Evolutionary conservation across 441 rosid species (phyloP).

Genomic region (Erodium chrysanthum): DNA sequence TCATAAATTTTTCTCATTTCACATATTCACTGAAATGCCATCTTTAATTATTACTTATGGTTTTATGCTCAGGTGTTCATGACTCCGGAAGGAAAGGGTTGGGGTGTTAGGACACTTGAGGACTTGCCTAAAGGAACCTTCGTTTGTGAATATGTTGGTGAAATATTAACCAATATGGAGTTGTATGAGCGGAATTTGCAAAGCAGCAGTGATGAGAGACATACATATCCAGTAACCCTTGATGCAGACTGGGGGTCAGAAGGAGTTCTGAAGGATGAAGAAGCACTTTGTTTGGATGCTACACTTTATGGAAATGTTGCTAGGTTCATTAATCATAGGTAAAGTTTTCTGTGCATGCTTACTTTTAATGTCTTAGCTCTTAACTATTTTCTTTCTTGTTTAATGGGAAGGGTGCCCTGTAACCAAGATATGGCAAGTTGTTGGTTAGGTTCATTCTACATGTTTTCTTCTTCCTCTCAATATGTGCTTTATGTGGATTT

Average conservation of each 20-base stretch:
- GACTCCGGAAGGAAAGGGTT: constrained; percentile 59
- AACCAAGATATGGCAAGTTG: background rate
- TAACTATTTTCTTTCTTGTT: background rate
- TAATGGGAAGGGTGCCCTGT: background rate
- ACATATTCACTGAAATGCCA: background rate
- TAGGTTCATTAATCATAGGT: constrained; percentile 89
- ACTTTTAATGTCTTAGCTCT: background rate
- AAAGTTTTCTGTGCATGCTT: constrained; percentile 7
- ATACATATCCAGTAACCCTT: constrained; percentile 78
- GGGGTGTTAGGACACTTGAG: constrained; percentile 69
- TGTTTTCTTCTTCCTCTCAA: background rate
- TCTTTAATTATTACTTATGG: background rate
- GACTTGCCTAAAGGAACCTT: constrained; percentile 80
- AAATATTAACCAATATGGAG: constrained; percentile 71
- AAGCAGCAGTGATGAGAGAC: constrained; percentile 39
- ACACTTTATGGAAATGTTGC: constrained; percentile 75
- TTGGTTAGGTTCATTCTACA: background rate
- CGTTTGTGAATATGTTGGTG: constrained; percentile 80
- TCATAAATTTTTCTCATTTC: background rate
- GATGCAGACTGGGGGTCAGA: constrained; percentile 99
- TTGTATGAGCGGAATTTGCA: constrained; percentile 47
- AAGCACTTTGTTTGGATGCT: constrained; percentile 90
- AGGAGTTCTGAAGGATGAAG: constrained; percentile 58
- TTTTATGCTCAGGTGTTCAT: constrained; percentile 53
- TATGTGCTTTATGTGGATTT: background rate